Conservation (phyloP, 805 yeast species). For the Wickerhamomyces subpelliculosus region DNA sequence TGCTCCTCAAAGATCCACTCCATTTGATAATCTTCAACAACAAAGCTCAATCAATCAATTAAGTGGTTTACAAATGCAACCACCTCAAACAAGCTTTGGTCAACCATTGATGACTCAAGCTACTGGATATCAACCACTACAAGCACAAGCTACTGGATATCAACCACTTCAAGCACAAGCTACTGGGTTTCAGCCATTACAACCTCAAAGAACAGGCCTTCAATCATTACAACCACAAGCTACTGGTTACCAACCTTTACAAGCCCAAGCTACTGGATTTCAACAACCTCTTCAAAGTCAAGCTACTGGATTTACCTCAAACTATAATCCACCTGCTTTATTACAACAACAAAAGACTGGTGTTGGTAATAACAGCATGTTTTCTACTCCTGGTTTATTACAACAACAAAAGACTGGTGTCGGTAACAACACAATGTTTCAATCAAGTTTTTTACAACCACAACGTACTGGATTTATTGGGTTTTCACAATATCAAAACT, state of each 20-base stretch:
- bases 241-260: slow-evolving; percentile 26
- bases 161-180: slow-evolving; percentile 30
- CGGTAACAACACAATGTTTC: slow-evolving; percentile 34
- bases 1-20: slow-evolving; percentile 25
- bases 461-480: slow-evolving; percentile 23
- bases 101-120: slow-evolving; percentile 22
- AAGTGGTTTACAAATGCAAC: slow-evolving; percentile 26
- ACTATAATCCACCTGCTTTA: slow-evolving; percentile 18
- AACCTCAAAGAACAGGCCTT: slow-evolving; percentile 47
- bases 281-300: slow-evolving; percentile 23
- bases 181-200: slow-evolving; percentile 32
- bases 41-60: too few species aligned
- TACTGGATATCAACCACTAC: slow-evolving; percentile 15
- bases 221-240: slow-evolving; percentile 22
- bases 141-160: slow-evolving; percentile 28
- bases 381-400: slow-evolving; percentile 27
- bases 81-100: slow-evolving; percentile 27
- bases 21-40: slow-evolving; percentile 35
- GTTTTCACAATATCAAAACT: slow-evolving; percentile 21
- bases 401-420: slow-evolving; percentile 64
- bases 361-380: slow-evolving; percentile 5
- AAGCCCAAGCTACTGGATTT: slow-evolving; percentile 34
- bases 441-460: slow-evolving; percentile 25
- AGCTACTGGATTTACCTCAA: slow-evolving; percentile 19
- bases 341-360: slow-evolving; percentile 27